Percentiles rank a stretch among this genome's conserved stretches.
These are phyloP conservation scores for Candida oleophila DNA, from an alignment of 805 yeast species.

Conservation along the genomic window DNA sequence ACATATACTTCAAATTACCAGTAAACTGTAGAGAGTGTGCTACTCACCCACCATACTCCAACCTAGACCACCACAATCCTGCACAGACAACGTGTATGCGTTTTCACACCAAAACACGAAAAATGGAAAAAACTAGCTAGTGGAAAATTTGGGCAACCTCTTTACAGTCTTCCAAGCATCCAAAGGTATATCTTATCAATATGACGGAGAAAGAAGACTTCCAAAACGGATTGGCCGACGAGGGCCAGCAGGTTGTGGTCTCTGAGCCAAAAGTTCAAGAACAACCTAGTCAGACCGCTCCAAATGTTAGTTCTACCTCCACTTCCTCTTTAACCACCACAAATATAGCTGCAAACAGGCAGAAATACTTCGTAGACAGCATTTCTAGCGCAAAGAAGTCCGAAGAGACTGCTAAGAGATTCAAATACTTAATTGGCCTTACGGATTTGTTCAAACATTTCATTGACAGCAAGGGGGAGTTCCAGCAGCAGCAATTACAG, in stretches of 20 bases:
- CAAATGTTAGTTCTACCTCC: background rate
- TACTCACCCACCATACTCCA: no score
- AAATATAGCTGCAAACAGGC: slow-evolving; percentile 6
- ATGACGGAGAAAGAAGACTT: background rate
- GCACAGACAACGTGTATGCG: background rate
- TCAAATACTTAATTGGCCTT: slow-evolving; percentile 62
- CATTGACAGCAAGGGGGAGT: slow-evolving; percentile 58
- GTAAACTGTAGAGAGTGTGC: no score
- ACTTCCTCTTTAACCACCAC: slow-evolving; percentile 2
- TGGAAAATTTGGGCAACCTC: background rate
- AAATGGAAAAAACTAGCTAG: background rate
- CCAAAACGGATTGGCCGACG: background rate
- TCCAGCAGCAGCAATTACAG: slow-evolving; percentile 6
- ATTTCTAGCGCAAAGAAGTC: slow-evolving; percentile 44
- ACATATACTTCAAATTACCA: no score
- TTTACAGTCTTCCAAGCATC: background rate
- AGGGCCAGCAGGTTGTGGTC: background rate
- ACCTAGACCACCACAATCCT: no score
- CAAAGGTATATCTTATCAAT: background rate
- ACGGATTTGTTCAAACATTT: slow-evolving; percentile 69
- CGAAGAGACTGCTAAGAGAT: slow-evolving; percentile 62
- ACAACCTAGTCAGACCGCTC: background rate
- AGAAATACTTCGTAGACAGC: slow-evolving; percentile 29
- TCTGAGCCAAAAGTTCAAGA: background rate
- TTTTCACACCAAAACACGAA: background rate